Conservation (phyloP, 1,284 basidiomycete genomes). For the Dichomitus squalens region DNA sequence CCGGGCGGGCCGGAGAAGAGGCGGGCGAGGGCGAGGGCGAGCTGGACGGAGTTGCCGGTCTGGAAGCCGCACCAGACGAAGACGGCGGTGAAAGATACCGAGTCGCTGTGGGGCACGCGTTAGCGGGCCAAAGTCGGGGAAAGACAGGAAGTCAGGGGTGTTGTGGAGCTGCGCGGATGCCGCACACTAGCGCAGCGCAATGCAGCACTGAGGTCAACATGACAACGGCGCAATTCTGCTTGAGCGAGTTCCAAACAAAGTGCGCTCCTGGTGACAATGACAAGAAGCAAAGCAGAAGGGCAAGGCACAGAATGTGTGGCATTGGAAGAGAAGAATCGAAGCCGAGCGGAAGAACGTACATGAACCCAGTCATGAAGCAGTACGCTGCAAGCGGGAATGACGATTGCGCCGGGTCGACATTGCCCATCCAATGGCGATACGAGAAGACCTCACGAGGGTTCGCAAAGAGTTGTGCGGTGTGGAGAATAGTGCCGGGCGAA, state of each 20-base stretch:
- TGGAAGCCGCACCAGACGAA: slow-evolving; percentile 91
- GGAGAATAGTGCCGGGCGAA: slow-evolving; percentile 18
- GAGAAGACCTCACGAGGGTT: slow-evolving; percentile 30
- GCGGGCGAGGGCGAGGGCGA: slow-evolving; percentile 62
- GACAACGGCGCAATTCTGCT: too few relatives aligned
- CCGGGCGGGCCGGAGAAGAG: slow-evolving; percentile 60
- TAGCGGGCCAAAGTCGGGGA: background rate
- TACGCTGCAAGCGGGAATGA: slow-evolving; percentile 69
- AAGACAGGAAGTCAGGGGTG: too few relatives aligned
- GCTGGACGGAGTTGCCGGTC: slow-evolving; percentile 72
- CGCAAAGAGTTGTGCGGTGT: slow-evolving; percentile 29
- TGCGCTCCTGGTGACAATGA: too few relatives aligned
- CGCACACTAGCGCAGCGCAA: background rate
- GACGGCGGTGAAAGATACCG: slow-evolving; percentile 77
- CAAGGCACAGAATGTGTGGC: background rate
- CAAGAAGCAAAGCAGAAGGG: background rate
- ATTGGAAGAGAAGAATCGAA: too few relatives aligned
- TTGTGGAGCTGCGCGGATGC: background rate
- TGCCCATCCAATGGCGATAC: slow-evolving; percentile 39
- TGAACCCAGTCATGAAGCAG: slow-evolving; percentile 88
- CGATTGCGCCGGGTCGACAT: slow-evolving; percentile 64
- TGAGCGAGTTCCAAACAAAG: too few relatives aligned
- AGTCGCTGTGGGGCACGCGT: slow-evolving; percentile 53
- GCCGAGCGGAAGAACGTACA: slow-evolving; percentile 46
- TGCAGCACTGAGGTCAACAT: too few relatives aligned